Base-by-base conservation (phyloP, 2,329 filamentous ascomycete genomes). In the Ophiobolus disseminans region DNA sequence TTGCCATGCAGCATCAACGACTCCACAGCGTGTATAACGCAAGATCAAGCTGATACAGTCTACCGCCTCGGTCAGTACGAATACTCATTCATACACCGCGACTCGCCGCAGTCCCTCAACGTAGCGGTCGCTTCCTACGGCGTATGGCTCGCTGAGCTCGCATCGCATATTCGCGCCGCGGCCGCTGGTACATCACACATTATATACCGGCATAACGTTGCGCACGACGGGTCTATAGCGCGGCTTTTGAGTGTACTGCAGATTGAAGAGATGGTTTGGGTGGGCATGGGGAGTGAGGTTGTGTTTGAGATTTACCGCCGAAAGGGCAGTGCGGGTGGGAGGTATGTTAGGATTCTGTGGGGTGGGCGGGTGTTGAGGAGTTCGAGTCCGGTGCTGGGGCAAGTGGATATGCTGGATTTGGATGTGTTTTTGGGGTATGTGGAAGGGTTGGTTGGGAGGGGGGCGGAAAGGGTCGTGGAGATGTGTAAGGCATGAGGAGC, bases 31-130 rank as follows among this genome's bases (percentile, higher is more conserved):
- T 93, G 90, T 65, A 75, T 92, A 31, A 81, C 81, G 2, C 84
- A 85, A 59, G 70, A 74, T 0, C 75, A 86, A 34, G 86, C 88
- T 2, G 78, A 93, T 48, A 73, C 81, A 1, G 89, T 92, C 6
- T 93, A 91, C 69, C 82, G 90, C 6, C 72, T 92, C 0, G 90
- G 89, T 0, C 80, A 91, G 59, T 93, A 88, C 78, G 90, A 94
- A 70, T 94, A 94, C 75, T 86, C 82, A 11, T 88, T 86, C 63
- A 83, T 91, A 44, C 91, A 91, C 72, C 87, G 90, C 45, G 87
- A 88, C 58, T 77, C 83, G 0, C 75, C 80, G 0, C 69, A 78
- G 13, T 86, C 86, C 1, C 79, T 95, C 0, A 77, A 78, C 0
- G 86, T 86, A 0, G 84, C 85, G 26, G 76, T 78, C 0, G 80